Evolutionary conservation across 2,329 filamentous ascomycete species (phyloP), one percentile per base, ranked within the genome.

Genomic region (Fusarium praegraminearum): DNA sequence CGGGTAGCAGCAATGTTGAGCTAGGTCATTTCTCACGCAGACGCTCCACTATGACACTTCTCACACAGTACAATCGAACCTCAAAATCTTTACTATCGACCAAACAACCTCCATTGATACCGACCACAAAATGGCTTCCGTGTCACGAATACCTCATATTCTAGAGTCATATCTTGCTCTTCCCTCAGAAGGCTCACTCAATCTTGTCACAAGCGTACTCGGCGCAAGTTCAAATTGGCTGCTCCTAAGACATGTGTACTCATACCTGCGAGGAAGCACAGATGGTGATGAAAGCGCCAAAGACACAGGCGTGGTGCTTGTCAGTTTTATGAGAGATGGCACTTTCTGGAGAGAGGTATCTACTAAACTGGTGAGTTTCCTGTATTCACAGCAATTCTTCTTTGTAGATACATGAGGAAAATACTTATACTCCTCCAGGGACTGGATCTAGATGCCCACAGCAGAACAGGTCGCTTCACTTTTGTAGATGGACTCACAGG

Each of bases 281-380:
- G 67, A 55, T 41, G 62, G 73, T 9, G 71, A 69, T 30, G 60
- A 51, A 30, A 58, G 40, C 18, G 70, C 72, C 16, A 76, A 76
- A 13, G 80, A 81, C 44, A 80, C 78, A 28, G 85, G 83, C 51
- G 86, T 98, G 1, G 84, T 97, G 5, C 83, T 98, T 5, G 89
- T 96, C 61, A 97, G 92, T 81, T 97, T 96, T 80, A 82, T 97
- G 80, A 86, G 93, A 64, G 91, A 95, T 73, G 87, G 86, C 68
- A 82, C 86, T 2, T 97, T 97, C 76, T 98, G 94, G 93, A 89
- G 83, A 67, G 87, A 90, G 5, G 90, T 92, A 51, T 86, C 86
- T 3, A 86, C 88, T 55, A 90, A 90, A 78, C 79, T 93, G 75
- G 91, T 93, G 56, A 65, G 73, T 38, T 32, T n/a, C 10, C 10